These are phyloP conservation scores for Neobulgaria alba DNA, from an alignment of 2,329 filamentous ascomycete genomes.

Conservation along the genomic window DNA sequence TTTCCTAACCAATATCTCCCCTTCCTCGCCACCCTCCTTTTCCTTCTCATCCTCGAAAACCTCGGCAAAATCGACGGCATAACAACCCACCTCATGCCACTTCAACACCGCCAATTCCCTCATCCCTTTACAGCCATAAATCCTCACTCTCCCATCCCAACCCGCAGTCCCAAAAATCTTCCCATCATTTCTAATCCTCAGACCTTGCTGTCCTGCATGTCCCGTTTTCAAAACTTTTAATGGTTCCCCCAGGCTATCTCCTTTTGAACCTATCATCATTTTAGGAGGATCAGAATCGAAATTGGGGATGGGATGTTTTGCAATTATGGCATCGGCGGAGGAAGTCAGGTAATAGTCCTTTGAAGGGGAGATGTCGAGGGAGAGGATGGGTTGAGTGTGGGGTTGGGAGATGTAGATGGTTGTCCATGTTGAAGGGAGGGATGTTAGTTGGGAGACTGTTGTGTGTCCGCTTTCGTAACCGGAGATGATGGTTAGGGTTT, in stretches of 20 bases:
- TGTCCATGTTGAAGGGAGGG: slow-evolving; percentile 36
- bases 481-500: slow-evolving; percentile 53
- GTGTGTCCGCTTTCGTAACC: slow-evolving; percentile 82
- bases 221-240: slow-evolving; percentile 64
- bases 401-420: slow-evolving; percentile 55
- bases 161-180: slow-evolving; percentile 83
- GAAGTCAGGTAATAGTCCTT: slow-evolving; percentile 65
- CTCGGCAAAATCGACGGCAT: slow-evolving; percentile 64
- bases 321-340: slow-evolving; percentile 70
- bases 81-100: slow-evolving; percentile 88
- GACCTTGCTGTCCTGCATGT: slow-evolving; percentile 81
- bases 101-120: slow-evolving; percentile 86
- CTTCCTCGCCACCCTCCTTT: slow-evolving; percentile 4
- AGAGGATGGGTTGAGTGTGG: slow-evolving; percentile 76
- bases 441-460: slow-evolving; percentile 48
- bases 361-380: slow-evolving; percentile 46
- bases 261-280: slow-evolving; percentile 1
- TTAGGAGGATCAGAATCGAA: slow-evolving; percentile 26
- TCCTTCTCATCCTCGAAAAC: slow-evolving; percentile 21
- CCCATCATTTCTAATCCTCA: slow-evolving; percentile 70
- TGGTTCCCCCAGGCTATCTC: slow-evolving; percentile 27
- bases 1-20: slow-evolving; percentile 11
- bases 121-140: slow-evolving; percentile 74
- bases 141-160: slow-evolving; percentile 75
- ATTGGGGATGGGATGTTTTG: slow-evolving; percentile 57